A percentile compares a stretch with the other conserved stretches of the same genome.
phyloP scores from a whole-genome alignment of 2,329 filamentous ascomycete genomes.

The Apiospora arundinis region DNA sequence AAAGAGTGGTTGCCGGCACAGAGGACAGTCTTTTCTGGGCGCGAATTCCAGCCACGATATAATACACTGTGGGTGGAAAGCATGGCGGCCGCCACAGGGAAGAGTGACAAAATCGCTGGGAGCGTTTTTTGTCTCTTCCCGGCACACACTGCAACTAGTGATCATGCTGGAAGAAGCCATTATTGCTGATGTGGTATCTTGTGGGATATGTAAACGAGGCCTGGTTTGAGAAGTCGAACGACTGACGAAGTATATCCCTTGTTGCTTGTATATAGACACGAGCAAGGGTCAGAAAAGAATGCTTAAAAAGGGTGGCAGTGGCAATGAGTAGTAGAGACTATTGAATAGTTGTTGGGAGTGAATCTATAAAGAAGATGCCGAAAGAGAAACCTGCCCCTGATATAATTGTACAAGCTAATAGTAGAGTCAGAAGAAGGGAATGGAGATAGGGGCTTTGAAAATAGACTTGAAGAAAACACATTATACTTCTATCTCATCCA shows the following conservation, averaged over 20 bases:
- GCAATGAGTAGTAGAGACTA: background rate
- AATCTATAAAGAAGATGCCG: background rate
- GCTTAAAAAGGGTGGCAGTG: too few species aligned
- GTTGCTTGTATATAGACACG: background rate
- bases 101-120: background rate
- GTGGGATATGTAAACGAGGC: background rate
- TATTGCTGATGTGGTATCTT: background rate
- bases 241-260: background rate
- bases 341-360: background rate
- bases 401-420: background rate
- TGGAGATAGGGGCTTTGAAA: too few species aligned
- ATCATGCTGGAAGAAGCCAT: background rate
- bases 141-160: background rate
- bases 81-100: slow-evolving; percentile 16
- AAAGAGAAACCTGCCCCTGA: background rate
- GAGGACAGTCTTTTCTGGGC: background rate
- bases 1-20: background rate
- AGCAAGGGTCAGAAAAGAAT: background rate
- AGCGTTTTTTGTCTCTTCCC: background rate
- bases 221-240: background rate
- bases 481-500: background rate
- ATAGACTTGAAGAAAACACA: too few species aligned
- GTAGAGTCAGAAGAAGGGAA: too few species aligned
- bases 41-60: background rate
- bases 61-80: slow-evolving; percentile 17